These are phyloP conservation scores for Psidium friedrichsthalianum DNA, from an alignment of 345 rosid genomes.

Conservation along the genomic window DNA sequence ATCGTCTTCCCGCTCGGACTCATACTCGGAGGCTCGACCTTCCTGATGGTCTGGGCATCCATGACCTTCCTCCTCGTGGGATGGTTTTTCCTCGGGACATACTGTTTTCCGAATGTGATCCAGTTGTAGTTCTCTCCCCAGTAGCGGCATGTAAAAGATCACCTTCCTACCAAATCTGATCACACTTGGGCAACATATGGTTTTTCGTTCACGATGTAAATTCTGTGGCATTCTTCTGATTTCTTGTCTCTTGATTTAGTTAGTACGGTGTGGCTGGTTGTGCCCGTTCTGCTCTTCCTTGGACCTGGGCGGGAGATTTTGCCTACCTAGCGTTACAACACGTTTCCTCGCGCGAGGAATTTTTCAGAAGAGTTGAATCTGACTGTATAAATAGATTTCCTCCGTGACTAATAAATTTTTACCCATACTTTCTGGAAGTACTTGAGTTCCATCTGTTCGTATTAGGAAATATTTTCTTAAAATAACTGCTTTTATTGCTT, in stretches of 20 bases:
- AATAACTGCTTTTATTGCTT: too few species aligned
- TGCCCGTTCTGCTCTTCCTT: not conserved
- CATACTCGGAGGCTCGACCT: conserved; percentile 47
- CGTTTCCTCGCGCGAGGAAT: fast-evolving
- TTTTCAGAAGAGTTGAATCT: not conserved
- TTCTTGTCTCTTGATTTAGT: not conserved
- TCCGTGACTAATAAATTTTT: not conserved
- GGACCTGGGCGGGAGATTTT: not conserved
- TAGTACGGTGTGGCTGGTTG: not conserved
- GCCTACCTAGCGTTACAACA: not conserved
- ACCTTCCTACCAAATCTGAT: not conserved
- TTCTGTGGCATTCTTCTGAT: not conserved
- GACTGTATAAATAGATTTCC: not conserved
- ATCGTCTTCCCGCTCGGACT: conserved; percentile 44
- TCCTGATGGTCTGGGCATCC: conserved; percentile 35
- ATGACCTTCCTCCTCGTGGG: conserved; percentile 48
- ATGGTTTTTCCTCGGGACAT: conserved; percentile 76
- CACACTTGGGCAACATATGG: not conserved
- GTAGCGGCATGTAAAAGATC: not conserved
- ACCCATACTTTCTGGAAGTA: not conserved
- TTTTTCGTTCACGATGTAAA: not conserved
- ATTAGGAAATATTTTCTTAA: too few species aligned
- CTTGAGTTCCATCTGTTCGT: not conserved
- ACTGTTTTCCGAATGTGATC: conserved; percentile 63
- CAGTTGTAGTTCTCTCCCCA: conserved; percentile 31